Evolutionary conservation across 2,329 filamentous ascomycete genomes (phyloP), one percentile per base, ranked within the genome.

Genomic region (Sphaerulina populicola): DNA sequence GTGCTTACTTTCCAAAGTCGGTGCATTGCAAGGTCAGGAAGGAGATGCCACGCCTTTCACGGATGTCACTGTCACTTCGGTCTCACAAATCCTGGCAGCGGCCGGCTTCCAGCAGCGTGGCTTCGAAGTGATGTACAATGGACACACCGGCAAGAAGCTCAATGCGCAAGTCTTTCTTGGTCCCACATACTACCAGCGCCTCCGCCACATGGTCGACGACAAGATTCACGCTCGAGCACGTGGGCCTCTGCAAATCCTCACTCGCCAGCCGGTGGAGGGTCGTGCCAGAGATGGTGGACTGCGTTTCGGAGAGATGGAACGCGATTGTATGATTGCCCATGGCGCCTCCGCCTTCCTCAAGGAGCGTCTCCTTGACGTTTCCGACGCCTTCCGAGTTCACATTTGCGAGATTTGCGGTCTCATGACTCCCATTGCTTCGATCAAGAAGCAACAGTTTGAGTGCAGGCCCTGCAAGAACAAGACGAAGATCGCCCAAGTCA

Each of bases 241-340:
- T 68, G 93, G 94, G 33, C 93, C 93, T 0, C 87, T 95, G 18
- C 93, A 98, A 72, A 98, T 98, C 65, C 81, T 98, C 74, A 98
- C 93, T 2, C 80, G 94, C 52, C 93, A 98, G 71, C 93, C 93
- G 14, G 93, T 98, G 11, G 93, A 98, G 73, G 93, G 93, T 85
- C 87, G 94, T 81, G 93, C 93, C 3, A 79, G 94, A 72, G 94
- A 98, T 68, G 93, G 93, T 79, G 93, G 93, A 76, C 79, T 98
- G 40, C 91, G 94, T 68, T 98, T 98, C 81, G 93, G 93, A 83
- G 93, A 98, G 77, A 98, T 98, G 93, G 94, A 98, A 73, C 91
- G 94, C 75, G 94, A 98, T 81, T 98, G 93, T 70, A 98, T 98
- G 93, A 98, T 98, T 75, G 89, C 94, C n/a, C 94, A 98, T 69